phyloP scores from a whole-genome alignment of 345 rosid genomes.

The Hibiscus trionum region DNA sequence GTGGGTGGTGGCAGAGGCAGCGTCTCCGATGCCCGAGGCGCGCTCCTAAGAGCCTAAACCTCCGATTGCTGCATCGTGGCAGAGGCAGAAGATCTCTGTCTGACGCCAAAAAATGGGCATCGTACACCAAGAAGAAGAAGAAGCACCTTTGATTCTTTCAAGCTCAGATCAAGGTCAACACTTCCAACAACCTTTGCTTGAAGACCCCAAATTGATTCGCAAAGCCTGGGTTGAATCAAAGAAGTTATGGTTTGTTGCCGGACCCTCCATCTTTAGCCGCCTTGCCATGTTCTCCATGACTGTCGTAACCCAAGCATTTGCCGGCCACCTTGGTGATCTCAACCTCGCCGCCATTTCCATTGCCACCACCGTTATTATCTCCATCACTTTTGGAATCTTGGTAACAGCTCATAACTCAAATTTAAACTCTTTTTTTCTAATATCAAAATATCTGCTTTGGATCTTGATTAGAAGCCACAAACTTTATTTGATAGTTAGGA shows the following conservation, averaged over 20 bases:
- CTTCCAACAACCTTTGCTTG: too few species aligned
- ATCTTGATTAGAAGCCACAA: not conserved
- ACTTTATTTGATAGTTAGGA: constrained; percentile 28
- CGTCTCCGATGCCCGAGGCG: not conserved
- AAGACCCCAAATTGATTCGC: constrained; percentile 5
- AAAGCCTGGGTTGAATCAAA: constrained; percentile 31
- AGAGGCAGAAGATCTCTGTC: not conserved
- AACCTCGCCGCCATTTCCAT: constrained; percentile 55
- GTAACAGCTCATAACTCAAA: constrained; percentile 10
- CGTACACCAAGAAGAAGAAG: constrained; percentile 8
- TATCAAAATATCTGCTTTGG: not conserved
- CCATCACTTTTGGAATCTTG: constrained; percentile 42
- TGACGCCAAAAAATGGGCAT: not conserved
- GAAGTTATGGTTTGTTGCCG: constrained; percentile 40
- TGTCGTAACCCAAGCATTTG: constrained; percentile 38
- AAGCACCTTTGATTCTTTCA: constrained; percentile 13
- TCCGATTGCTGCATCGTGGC: not conserved
- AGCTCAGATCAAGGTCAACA: not conserved
- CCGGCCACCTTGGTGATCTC: constrained; percentile 43
- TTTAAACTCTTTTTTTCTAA: not conserved
- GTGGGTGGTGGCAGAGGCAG: not conserved
- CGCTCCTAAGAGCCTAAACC: not conserved
- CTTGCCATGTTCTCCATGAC: constrained; percentile 47
- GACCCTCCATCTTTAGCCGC: constrained; percentile 48
- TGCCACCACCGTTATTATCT: constrained; percentile 41